These are phyloP conservation scores for Boletus rubropictus DNA, from an alignment of 768 basidiomycete species.

Conservation along the genomic window DNA sequence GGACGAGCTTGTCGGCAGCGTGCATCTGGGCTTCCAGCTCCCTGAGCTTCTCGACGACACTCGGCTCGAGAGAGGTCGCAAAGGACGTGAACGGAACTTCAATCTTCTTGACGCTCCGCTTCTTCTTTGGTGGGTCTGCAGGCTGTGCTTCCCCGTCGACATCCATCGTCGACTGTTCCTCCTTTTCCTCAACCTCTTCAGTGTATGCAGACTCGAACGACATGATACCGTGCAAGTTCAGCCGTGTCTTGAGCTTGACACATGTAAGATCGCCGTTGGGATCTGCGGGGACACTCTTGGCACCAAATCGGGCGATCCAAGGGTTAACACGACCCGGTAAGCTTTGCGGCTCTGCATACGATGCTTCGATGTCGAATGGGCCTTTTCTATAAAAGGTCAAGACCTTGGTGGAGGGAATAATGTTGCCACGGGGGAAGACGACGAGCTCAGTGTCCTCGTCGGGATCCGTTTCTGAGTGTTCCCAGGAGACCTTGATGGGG, in stretches of 20 bases:
- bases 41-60: constrained; percentile 55
- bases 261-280: constrained; percentile 67
- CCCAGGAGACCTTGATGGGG: constrained; percentile 90
- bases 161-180: constrained; percentile 64
- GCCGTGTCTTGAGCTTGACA: constrained; percentile 86
- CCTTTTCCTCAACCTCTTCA: constrained; percentile 77
- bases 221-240: constrained; percentile 82
- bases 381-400: constrained; percentile 91
- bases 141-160: constrained; percentile 48
- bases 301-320: constrained; percentile 76
- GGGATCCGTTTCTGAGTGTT: constrained; percentile 60
- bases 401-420: constrained; percentile 89
- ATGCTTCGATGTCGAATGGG: constrained; percentile 82
- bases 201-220: constrained; percentile 83
- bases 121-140: constrained; percentile 60
- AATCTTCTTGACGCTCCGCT: constrained; percentile 78
- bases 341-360: constrained; percentile 63
- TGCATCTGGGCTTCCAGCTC: constrained; percentile 89
- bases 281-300: constrained; percentile 71
- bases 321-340: constrained; percentile 82
- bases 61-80: constrained; percentile 58
- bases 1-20: constrained; percentile 88
- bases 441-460: constrained; percentile 89
- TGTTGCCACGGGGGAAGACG: constrained; percentile 84
- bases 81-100: constrained; percentile 69